These are phyloP conservation scores for Malus hybrid DNA, from an alignment of 331 rosid genomes.

Conservation along the genomic window DNA sequence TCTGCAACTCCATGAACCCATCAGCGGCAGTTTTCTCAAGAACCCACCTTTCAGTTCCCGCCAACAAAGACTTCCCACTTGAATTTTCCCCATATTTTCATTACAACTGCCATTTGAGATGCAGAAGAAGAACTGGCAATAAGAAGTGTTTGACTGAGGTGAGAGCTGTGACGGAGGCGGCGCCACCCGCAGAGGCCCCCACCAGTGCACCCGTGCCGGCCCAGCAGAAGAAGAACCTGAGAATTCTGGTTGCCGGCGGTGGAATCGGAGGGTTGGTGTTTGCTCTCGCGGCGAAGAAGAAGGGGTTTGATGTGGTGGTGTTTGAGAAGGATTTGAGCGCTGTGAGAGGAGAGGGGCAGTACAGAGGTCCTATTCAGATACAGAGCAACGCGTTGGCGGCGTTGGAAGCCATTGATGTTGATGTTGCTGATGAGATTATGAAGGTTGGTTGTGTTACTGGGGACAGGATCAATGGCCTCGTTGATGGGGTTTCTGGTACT, in stretches of 20 bases:
- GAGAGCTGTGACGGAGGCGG: conserved; percentile 44
- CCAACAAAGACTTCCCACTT: conserved; percentile 25
- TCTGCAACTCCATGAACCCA: conserved; percentile 40
- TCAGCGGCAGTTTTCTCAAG: conserved; percentile 43
- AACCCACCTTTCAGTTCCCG: conserved; percentile 34
- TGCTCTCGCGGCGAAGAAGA: conserved; percentile 89
- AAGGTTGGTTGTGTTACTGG: conserved; percentile 85
- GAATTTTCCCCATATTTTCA: conserved; percentile 27
- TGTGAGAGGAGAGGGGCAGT: conserved; percentile 89
- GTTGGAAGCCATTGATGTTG: conserved; percentile 83
- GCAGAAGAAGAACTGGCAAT: conserved; percentile 22
- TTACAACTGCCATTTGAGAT: conserved; percentile 11
- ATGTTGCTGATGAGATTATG: conserved; percentile 91
- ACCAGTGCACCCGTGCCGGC: conserved; percentile 6
- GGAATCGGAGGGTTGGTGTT: conserved; percentile 95
- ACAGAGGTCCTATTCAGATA: conserved; percentile 96
- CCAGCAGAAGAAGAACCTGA: conserved; percentile 36
- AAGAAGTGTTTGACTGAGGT: conserved; percentile 28
- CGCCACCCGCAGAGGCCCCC: conserved; percentile 24
- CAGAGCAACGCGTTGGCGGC: conserved; percentile 98
- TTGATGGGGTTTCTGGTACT: conserved; percentile 86
- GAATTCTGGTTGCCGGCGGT: conserved; percentile 88
- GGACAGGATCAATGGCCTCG: conserved; percentile 88
- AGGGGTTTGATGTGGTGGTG: conserved; percentile 85
- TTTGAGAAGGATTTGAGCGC: conserved; percentile 96